Conservation (phyloP, 305 asterid species). For the Fraxinus sp. region DNA sequence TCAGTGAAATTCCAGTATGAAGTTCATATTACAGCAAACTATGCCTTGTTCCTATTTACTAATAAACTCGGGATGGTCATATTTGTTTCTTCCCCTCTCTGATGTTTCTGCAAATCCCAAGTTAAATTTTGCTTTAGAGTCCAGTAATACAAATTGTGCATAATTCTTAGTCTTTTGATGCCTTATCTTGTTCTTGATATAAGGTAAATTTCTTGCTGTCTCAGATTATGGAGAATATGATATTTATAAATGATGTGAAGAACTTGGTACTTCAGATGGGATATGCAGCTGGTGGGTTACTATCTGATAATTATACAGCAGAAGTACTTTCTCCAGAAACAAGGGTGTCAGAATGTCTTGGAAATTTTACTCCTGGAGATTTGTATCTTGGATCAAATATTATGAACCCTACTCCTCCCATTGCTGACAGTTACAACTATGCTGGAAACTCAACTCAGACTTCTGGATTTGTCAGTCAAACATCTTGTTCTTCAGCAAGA, state of each 20-base stretch:
- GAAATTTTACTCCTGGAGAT: slow-evolving; percentile 32
- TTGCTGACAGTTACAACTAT: slow-evolving; percentile 27
- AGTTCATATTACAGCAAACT: background rate
- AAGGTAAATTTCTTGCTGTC: slow-evolving; percentile 17
- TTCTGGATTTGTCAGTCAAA: slow-evolving; percentile 27
- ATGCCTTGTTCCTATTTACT: background rate
- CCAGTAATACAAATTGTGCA: background rate
- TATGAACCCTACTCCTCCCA: slow-evolving; percentile 30
- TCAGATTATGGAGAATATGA: slow-evolving; percentile 72
- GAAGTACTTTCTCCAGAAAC: slow-evolving; percentile 41
- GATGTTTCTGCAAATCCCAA: background rate
- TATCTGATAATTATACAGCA: slow-evolving; percentile 46
- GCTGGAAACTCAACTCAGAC: slow-evolving; percentile 24
- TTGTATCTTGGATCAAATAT: slow-evolving; percentile 32
- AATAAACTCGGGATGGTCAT: background rate
- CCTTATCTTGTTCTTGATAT: background rate
- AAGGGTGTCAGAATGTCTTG: slow-evolving; percentile 40
- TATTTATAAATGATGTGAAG: slow-evolving; percentile 62
- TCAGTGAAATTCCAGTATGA: background rate
- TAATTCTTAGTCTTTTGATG: background rate
- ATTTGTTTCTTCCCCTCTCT: background rate
- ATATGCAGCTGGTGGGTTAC: slow-evolving; percentile 54
- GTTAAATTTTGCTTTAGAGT: background rate
- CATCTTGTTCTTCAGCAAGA: slow-evolving; percentile 33
- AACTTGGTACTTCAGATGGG: slow-evolving; percentile 66